These are phyloP conservation scores for Candida coquimbonensis DNA, from an alignment of 805 yeast species.

Conservation along the genomic window DNA sequence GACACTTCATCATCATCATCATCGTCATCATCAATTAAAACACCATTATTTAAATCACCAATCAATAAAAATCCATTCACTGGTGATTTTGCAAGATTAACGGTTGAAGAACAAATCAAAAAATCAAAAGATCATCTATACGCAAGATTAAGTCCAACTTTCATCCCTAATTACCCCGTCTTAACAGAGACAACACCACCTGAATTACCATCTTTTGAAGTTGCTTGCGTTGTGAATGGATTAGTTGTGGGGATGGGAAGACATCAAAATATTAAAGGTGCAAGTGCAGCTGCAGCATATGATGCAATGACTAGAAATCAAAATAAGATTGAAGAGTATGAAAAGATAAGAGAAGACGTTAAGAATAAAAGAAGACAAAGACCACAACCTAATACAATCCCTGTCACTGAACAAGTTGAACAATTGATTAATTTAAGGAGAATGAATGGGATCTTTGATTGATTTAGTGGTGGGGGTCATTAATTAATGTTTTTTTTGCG, in stretches of 20 bases:
- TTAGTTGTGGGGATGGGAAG: constrained; percentile 60
- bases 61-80: background rate
- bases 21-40: background rate
- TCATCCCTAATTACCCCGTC: constrained; percentile 45
- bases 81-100: constrained; percentile 18
- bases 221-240: constrained; percentile 59
- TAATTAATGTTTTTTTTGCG: too few relatives aligned
- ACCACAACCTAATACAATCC: background rate
- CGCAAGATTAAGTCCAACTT: constrained; percentile 50
- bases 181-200: constrained; percentile 35
- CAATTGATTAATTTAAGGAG: too few relatives aligned
- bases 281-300: constrained; percentile 79
- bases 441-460: too few relatives aligned
- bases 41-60: background rate
- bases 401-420: background rate
- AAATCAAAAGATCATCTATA: constrained; percentile 57
- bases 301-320: constrained; percentile 52
- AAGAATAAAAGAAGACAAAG: background rate
- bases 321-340: constrained; percentile 41
- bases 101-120: constrained; percentile 33
- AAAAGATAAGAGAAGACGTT: background rate
- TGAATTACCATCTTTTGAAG: constrained; percentile 31
- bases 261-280: constrained; percentile 56
- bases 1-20: background rate
- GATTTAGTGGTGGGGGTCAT: too few relatives aligned